Evolutionary conservation across 1,284 basidiomycete genomes (phyloP), one percentile per base, ranked within the genome.

Genomic region (Pseudozyma sp.): DNA sequence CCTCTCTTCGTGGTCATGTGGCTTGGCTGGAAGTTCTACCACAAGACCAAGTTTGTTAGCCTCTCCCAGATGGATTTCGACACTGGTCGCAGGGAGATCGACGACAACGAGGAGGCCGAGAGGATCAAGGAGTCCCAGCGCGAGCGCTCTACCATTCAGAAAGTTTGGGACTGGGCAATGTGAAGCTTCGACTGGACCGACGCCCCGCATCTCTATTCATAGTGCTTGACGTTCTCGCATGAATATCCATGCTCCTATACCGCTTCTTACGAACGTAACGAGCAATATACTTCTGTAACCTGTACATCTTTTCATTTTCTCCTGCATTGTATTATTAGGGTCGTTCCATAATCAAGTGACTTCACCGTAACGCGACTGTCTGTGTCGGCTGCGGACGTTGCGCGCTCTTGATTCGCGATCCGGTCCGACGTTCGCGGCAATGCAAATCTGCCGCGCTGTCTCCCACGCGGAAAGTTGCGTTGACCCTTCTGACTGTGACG

Each of bases 1-100:
- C 85, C 85, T 16, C 67, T 91, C 46, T 94, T 93, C 88, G 90
- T 92, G n/a, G 69, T 93, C 63, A 82, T 94, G 48, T 95, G 92
- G 84, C 14, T 88, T 46, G 88, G 86, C 8, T 88, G 89, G 59
- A 89, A 88, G 75, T 77, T 88, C 59, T 73, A 81, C 78, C 88
- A 88, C 81, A 87, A 86, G 76, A 83, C 86, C 30, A 85, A 87
- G 11, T 83, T 75, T 17, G 68, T 78, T 52, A 50, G 52, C 45
- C 52, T 70, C 34, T 53, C 54, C 7, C 61, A 77, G 54, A 77
- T 77, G 71, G 77, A 80, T 85, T 93, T 96, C 78, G 84, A 90
- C 54, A 87, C 87, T 8, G 88, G 90, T 33, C 58, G 68, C 33
- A 63, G 79, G 44, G 64, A 60, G 29, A 75, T 72, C 45, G 72